A percentile compares a stretch with the other conserved stretches of the same genome.
Conservation (phyloP, 2,329 filamentous ascomycete genomes). For the Aspergillus aculeatus region DNA sequence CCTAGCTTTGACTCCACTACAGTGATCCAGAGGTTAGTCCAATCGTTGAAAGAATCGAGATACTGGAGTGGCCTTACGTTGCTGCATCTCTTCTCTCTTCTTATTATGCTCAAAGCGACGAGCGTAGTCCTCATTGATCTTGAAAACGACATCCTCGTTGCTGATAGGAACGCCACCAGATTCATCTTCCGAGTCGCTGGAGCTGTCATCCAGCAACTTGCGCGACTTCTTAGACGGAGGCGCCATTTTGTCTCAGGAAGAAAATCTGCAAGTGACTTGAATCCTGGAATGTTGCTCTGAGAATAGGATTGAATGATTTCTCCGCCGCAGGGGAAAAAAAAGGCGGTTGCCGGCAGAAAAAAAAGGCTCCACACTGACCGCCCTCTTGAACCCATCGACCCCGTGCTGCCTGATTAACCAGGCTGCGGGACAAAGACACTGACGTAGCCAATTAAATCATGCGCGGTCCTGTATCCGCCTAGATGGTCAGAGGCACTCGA, state of each 20-base stretch:
- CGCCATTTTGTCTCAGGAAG: slow-evolving; percentile 32
- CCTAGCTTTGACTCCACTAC: slow-evolving; percentile 86
- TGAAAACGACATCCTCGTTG: slow-evolving; percentile 53
- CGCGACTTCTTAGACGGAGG: slow-evolving; percentile 43
- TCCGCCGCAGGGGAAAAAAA: slow-evolving; percentile 15
- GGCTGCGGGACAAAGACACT: slow-evolving; percentile 22
- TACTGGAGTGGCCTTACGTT: slow-evolving; percentile 29
- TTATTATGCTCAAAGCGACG: slow-evolving; percentile 94
- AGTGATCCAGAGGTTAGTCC: slow-evolving; percentile 1
- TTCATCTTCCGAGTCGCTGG: slow-evolving; percentile 40
- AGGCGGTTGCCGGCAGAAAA: slow-evolving; percentile 30
- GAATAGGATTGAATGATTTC: slow-evolving; percentile 1
- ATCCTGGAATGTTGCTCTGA: not conserved
- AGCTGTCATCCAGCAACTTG: slow-evolving; percentile 43
- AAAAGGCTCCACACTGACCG: slow-evolving; percentile 27
- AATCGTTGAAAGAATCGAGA: not conserved
- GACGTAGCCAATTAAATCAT: slow-evolving; percentile 41
- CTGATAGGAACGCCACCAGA: slow-evolving; percentile 41
- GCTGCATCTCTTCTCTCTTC: slow-evolving; percentile 82
- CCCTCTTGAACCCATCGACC: slow-evolving; percentile 14
- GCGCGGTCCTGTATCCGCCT: slow-evolving; percentile 18
- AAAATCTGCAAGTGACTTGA: not conserved
- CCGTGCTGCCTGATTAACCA: slow-evolving; percentile 16
- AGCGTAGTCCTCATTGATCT: slow-evolving; percentile 88
- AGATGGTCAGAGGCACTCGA: slow-evolving; percentile 17